phyloP scores from a whole-genome alignment of 176 grass and related monocot species.

The Leersia perrieri region DNA sequence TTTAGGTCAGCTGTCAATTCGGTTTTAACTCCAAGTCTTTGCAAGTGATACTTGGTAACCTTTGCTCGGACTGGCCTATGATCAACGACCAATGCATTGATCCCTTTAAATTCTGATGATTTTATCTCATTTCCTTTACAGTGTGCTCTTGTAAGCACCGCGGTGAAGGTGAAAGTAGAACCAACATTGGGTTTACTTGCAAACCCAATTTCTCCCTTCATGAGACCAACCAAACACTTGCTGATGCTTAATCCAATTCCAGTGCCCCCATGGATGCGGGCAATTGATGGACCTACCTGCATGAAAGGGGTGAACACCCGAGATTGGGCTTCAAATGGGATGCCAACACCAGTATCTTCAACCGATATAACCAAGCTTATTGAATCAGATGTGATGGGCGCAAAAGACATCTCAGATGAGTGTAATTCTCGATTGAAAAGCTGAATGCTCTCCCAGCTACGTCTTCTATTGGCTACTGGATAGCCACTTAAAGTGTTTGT shows the following conservation, averaged over 20 bases:
- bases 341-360: slow-evolving; percentile 95
- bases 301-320: slow-evolving; percentile 92
- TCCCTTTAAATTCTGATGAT: slow-evolving; percentile 60
- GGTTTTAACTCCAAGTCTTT: slow-evolving; percentile 74
- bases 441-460: slow-evolving; percentile 71
- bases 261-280: slow-evolving; percentile 94
- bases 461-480: slow-evolving; percentile 51
- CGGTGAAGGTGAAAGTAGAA: slow-evolving; percentile 95
- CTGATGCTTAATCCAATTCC: slow-evolving; percentile 98
- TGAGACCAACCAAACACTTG: slow-evolving; percentile 91
- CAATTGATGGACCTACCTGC: slow-evolving; percentile 89
- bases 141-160: slow-evolving; percentile 44
- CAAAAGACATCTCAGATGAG: slow-evolving; percentile 47
- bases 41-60: slow-evolving; percentile 82
- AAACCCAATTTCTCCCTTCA: slow-evolving; percentile 98
- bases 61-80: slow-evolving; percentile 68
- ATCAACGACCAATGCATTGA: slow-evolving; percentile 87
- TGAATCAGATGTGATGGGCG: slow-evolving; percentile 48
- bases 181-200: slow-evolving; percentile 65
- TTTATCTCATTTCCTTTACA: slow-evolving; percentile 49
- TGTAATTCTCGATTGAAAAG: slow-evolving; percentile 49
- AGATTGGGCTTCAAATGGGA: slow-evolving; percentile 84
- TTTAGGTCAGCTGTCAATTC: slow-evolving; percentile 59
- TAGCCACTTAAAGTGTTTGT: slow-evolving; percentile 74
- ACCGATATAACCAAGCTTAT: slow-evolving; percentile 91